These are phyloP conservation scores for Solanum acaule DNA, from an alignment of 257 asterid genomes.

Conservation along the genomic window DNA sequence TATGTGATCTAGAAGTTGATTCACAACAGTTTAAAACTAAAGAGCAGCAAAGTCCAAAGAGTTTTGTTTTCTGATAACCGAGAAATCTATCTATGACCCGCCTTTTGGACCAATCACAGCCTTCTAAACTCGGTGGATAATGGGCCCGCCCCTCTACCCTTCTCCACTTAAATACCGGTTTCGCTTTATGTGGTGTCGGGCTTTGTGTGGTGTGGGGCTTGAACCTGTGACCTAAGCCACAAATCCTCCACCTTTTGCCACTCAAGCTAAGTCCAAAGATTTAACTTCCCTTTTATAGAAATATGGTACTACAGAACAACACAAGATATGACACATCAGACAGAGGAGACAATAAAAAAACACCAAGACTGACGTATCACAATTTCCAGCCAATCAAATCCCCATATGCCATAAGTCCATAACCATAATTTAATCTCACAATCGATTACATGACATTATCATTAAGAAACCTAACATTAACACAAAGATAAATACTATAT, in stretches of 20 bases:
- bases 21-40: background rate
- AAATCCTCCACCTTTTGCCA: too few relatives aligned
- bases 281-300: background rate
- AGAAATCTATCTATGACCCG: fast-evolving
- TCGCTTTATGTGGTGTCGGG: background rate
- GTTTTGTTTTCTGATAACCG: background rate
- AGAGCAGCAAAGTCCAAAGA: background rate
- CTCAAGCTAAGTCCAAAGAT: background rate
- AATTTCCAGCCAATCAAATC: background rate
- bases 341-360: background rate
- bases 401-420: background rate
- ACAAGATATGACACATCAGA: background rate
- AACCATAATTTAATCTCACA: background rate
- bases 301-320: fast-evolving
- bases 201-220: background rate
- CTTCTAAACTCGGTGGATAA: background rate
- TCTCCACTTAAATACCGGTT: background rate
- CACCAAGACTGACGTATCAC: background rate
- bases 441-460: background rate
- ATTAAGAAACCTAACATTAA: background rate
- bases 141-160: fast-evolving
- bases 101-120: background rate
- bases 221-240: background rate
- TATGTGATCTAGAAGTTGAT: background rate
- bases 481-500: background rate